Percentiles rank a stretch among this genome's conserved stretches.
Evolutionary conservation across 768 basidiomycete species (phyloP).

Genomic region (Cyathus striatus): DNA sequence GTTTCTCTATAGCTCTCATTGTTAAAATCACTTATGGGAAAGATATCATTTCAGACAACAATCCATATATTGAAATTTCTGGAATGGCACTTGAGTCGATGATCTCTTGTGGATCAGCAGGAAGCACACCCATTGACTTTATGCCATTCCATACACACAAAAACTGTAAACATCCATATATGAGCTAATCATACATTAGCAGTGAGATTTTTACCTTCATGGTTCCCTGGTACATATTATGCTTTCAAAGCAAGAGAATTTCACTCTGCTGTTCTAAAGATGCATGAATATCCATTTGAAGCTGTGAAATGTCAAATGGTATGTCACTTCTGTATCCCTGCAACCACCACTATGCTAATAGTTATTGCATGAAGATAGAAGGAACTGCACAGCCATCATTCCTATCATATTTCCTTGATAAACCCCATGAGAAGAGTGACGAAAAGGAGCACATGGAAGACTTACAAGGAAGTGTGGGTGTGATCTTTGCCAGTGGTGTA

Average conservation of each 20-base stretch:
- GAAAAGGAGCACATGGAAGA: slow-evolving; percentile 7
- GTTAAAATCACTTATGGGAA: slow-evolving; percentile 2
- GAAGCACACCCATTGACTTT: slow-evolving; percentile 10
- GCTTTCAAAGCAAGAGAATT: slow-evolving; percentile 26
- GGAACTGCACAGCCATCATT: slow-evolving; percentile 13
- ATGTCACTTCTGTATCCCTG: slow-evolving; percentile 6
- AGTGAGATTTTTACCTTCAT: slow-evolving; percentile 35
- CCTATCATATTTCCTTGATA: slow-evolving; percentile 6
- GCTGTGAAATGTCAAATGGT: slow-evolving; percentile 21
- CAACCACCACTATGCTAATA: not conserved
- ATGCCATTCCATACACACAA: slow-evolving; percentile 10
- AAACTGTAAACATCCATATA: not conserved
- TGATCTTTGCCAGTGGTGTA: slow-evolving; percentile 29
- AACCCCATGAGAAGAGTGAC: not conserved
- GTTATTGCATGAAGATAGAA: slow-evolving; percentile 5
- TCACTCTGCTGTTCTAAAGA: slow-evolving; percentile 16
- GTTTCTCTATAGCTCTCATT: slow-evolving; percentile 1
- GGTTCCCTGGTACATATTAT: slow-evolving; percentile 34
- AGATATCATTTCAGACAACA: slow-evolving; percentile 3
- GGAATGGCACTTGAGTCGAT: not conserved
- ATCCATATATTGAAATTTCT: slow-evolving; percentile 6
- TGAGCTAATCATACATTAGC: not conserved
- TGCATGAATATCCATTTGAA: slow-evolving; percentile 27
- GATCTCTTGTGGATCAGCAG: slow-evolving; percentile 8
- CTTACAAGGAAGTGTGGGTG: slow-evolving; percentile 17